These are phyloP conservation scores for Crassisporium funariophilum DNA, from an alignment of 768 basidiomycete genomes.

Conservation along the genomic window DNA sequence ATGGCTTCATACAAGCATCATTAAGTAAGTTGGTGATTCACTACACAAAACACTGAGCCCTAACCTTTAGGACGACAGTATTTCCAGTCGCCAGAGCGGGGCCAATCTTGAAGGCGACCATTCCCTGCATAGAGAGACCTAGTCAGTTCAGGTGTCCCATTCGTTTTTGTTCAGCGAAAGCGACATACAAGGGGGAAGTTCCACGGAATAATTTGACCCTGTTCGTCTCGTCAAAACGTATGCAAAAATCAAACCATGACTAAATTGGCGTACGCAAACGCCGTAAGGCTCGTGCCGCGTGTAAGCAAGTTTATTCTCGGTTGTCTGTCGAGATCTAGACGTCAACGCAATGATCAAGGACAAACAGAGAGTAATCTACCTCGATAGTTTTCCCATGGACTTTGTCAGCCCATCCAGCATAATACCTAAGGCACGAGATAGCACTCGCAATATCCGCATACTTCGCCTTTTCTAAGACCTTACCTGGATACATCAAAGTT, in stretches of 20 bases:
- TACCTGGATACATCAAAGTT: slow-evolving; percentile 38
- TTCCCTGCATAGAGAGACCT: slow-evolving; percentile 25
- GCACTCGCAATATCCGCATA: slow-evolving; percentile 48
- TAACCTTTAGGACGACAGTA: slow-evolving; percentile 63
- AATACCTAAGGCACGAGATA: slow-evolving; percentile 64
- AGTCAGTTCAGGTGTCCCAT: neutral
- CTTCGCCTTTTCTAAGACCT: slow-evolving; percentile 52
- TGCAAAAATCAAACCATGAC: neutral
- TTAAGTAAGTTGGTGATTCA: neutral
- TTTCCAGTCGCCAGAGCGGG: slow-evolving; percentile 82
- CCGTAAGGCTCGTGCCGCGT: slow-evolving; percentile 70
- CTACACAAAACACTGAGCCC: slow-evolving; percentile 9
- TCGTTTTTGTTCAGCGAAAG: neutral
- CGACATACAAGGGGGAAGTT: slow-evolving; percentile 41
- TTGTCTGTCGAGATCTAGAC: no score
- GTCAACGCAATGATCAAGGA: no score
- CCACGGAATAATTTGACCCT: slow-evolving; percentile 65
- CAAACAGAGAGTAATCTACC: slow-evolving; percentile 18
- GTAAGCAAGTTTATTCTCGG: slow-evolving; percentile 59
- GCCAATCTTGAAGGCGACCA: slow-evolving; percentile 69
- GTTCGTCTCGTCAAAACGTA: neutral
- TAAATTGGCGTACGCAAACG: slow-evolving; percentile 29
- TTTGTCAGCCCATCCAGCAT: slow-evolving; percentile 89
- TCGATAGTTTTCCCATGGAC: slow-evolving; percentile 71
- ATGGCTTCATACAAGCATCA: slow-evolving; percentile 39